Base-by-base conservation (phyloP, 305 asterid species). In the Fraxinus ornus region DNA sequence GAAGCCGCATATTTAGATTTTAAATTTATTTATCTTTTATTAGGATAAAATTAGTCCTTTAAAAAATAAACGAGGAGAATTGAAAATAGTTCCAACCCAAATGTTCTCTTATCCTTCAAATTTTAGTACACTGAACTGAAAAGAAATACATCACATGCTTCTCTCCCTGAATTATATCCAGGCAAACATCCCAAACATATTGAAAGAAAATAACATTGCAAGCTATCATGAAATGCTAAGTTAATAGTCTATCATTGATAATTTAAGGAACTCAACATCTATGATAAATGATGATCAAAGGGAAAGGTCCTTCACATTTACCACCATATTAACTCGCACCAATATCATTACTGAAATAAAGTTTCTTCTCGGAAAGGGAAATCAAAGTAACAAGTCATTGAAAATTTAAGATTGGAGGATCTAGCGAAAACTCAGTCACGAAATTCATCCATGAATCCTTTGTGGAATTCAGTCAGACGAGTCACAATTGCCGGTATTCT, bases 401-500 rank as follows among this genome's bases (percentile, higher is more conserved):
- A 30, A 28, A 70, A 28, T 70, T 70, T 70, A 9, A 30, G 9
- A 22, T 22, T 7, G 17, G 71, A 22, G 32, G 30, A 8, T 5
- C 75, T 26, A 1, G 22, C 21, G 75, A 66, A 70, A 30, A 70
- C 79, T 93, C 86, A 94, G 80, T 85, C 91, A 1, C 94, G 93
- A 83, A 86, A 95, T 64, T 91, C 96, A 80, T 93, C 90, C 98
- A 95, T 91, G 91, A 95, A 95, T 76, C 79, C 83, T 66, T 90
- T 81, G 88, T 94, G 99, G 85, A 93, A 95, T 28, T 93, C 92
- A 0, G 96, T 89, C 87, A 95, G 93, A 30, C 92, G 97, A 19
- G 93, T 74, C 8, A 91, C 90, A 47, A 95, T 85, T 32, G 98
- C 95, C 2, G 97, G 97, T 68, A 94, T 94, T 86, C 86, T 88